Evolutionary conservation across 2,329 filamentous ascomycete genomes (phyloP), one percentile per base, ranked within the genome.

Genomic region (Diaporthe citri): DNA sequence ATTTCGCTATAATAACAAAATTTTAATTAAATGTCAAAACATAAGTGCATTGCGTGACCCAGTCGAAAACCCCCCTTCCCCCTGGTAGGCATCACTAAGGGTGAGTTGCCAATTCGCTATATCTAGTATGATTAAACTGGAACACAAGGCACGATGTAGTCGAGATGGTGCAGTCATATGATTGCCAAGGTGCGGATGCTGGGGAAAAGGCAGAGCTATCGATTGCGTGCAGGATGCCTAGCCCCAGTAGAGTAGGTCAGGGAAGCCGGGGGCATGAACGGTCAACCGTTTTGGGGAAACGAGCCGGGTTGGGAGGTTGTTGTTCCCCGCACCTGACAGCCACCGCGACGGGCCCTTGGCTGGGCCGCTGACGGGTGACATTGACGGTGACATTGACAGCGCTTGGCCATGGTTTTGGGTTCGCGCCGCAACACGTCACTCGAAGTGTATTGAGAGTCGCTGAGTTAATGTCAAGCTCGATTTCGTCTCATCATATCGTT

Each of bases 351-450:
- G 64, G 48, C 7, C 15, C 48, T 36, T 69, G 59, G 59, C 59
- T 64, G 34, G 48, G 43, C 31, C 2, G 43, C 6, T 25, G 20
- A 34, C 31, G 48, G 62, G 22, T 69, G 64, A 62, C 39, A 43
- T 25, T 62, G 59, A 69, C 62, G 62, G 22, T 69, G 62, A 62
- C 57, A 43, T 43, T 64, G 59, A 69, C 62, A 67, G 62, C 20
- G 28, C 46, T 41, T 69, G 64, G 64, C 48, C 15, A 15, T 7
- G 62, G 46, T 3, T 55, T 55, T 55, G n/a, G 34, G 48, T 69
- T 55, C 25, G 34, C n/a, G 48, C 64, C 46, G n/a, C 46, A 52
- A 10, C 15, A 69, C 48, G 64, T 34, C 64, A 55, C 15, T 22
- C 9, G 34, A n/a, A 55, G 48, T 22, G 12, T 41, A 34, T 13